These are phyloP conservation scores for Haplosporangium sp. DNA, from an alignment of 371 early-diverging fungal genomes.

Conservation along the genomic window DNA sequence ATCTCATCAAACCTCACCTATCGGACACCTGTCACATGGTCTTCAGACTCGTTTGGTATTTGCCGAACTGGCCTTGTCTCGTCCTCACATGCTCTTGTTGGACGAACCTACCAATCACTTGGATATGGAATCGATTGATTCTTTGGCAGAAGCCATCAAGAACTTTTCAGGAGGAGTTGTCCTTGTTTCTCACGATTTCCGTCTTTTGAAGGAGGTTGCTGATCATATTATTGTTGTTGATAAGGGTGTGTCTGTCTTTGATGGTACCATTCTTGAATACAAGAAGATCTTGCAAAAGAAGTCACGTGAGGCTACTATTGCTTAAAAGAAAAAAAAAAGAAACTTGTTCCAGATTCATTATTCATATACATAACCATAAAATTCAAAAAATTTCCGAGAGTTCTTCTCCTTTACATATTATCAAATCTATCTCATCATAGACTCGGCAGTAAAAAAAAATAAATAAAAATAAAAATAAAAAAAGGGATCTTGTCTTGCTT, in stretches of 20 bases:
- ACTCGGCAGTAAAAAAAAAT: too few species aligned
- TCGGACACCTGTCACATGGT: constrained; percentile 93
- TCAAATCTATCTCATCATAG: too few species aligned
- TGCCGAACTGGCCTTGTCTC: constrained; percentile 89
- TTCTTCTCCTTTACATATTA: too few species aligned
- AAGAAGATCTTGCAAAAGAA: constrained; percentile 79
- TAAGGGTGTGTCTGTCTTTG: constrained; percentile 84
- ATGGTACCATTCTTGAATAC: constrained; percentile 76
- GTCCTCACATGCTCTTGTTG: constrained; percentile 95
- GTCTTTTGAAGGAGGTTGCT: constrained; percentile 96
- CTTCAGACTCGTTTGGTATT: constrained; percentile 97
- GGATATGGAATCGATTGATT: constrained; percentile 97
- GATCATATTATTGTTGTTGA: constrained; percentile 95
- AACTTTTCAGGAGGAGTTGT: constrained; percentile 97
- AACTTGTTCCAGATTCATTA: too few species aligned
- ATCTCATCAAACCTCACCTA: constrained; percentile 90
- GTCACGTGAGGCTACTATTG: constrained; percentile 30
- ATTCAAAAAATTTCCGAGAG: too few species aligned
- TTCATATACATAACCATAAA: too few species aligned
- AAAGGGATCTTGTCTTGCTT: too few species aligned
- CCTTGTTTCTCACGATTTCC: constrained; percentile 99
- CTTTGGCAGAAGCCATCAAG: constrained; percentile 96
- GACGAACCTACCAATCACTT: constrained; percentile 98
- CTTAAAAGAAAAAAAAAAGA: too few species aligned
- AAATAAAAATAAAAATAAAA: too few species aligned